Percentiles rank a stretch among this genome's conserved stretches.
These are phyloP conservation scores for Solanum hybrid DNA, from an alignment of 305 asterid genomes.

Conservation along the genomic window DNA sequence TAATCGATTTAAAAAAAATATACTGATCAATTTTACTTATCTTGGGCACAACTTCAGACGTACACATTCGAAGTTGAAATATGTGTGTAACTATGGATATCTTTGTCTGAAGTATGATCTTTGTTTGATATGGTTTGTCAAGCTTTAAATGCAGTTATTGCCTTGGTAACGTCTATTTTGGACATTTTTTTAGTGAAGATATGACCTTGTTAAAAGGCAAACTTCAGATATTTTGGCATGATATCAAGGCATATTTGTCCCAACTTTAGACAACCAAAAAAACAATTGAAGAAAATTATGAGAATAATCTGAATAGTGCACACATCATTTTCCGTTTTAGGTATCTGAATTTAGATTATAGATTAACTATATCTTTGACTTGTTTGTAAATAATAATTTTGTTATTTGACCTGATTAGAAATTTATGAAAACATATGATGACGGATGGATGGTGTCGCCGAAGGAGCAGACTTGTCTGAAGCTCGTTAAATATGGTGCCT, in stretches of 20 bases:
- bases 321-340: not conserved
- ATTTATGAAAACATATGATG: not conserved
- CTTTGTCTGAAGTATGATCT: too few species aligned
- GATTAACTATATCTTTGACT: not conserved
- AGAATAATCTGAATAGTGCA: not conserved
- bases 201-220: not conserved
- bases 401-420: not conserved
- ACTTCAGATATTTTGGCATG: not conserved
- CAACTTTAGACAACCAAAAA: not conserved
- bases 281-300: not conserved
- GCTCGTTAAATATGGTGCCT: not conserved
- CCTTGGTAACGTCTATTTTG: not conserved
- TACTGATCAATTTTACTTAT: not conserved
- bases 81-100: not conserved
- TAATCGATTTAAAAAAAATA: not conserved
- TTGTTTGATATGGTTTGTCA: not conserved
- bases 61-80: not conserved
- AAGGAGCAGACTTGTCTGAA: not conserved
- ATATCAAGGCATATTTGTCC: not conserved
- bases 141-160: not conserved
- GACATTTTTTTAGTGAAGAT: not conserved
- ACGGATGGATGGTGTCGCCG: not conserved
- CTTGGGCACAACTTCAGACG: not conserved
- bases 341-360: not conserved
- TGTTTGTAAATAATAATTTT: not conserved